Evolutionary conservation across 495 filamentous ascomycete genomes (phyloP), one percentile per base, ranked within the genome.

Genomic region (Friedmanniomyces simplex): DNA sequence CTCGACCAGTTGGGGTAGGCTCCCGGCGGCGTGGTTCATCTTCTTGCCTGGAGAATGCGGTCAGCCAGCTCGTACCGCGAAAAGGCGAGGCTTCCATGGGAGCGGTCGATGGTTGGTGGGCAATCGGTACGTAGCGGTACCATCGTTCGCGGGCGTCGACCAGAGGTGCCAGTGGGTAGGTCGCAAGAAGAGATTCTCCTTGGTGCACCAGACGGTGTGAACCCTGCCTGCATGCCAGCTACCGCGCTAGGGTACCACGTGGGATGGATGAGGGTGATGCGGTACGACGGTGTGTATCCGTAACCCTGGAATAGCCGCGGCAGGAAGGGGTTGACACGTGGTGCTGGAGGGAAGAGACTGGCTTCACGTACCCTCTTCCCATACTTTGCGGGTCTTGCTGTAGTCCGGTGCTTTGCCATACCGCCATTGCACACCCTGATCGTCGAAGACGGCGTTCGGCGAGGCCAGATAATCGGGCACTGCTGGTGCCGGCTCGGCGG

Each of bases 391-490:
- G 0, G 82, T 85, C 52, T 79, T 79, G 39, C 69, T 72, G 70
- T 85, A 86, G 65, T 84, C 77, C 0, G 82, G 82, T 2, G 78
- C 70, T 39, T 63, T 68, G 11, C 79, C 79, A 68, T 83, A 77
- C 41, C 82, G 72, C 82, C 82, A 86, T 16, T 73, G 69, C 8
- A 74, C 75, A 0, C 67, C 63, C 18, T 52, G 50, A 63, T 85
- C 82, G 46, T 74, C 75, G 45, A 82, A 66, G 34, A 82, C 79
- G 11, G 80, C 81, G 63, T 84, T 76, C 11, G 77, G 73, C 58
- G 83, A 76, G 5, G 76, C 68, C 45, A 84, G 69, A 59, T 83
- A 84, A 66, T 86, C 82, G 11, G 82, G 82, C 39, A 81, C 65
- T 10, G 59, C 66, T 8, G 70, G 66, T 1, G 68, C 57, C 8